These are phyloP conservation scores for Austroboletus festivus DNA, from an alignment of 768 basidiomycete genomes.

Conservation along the genomic window DNA sequence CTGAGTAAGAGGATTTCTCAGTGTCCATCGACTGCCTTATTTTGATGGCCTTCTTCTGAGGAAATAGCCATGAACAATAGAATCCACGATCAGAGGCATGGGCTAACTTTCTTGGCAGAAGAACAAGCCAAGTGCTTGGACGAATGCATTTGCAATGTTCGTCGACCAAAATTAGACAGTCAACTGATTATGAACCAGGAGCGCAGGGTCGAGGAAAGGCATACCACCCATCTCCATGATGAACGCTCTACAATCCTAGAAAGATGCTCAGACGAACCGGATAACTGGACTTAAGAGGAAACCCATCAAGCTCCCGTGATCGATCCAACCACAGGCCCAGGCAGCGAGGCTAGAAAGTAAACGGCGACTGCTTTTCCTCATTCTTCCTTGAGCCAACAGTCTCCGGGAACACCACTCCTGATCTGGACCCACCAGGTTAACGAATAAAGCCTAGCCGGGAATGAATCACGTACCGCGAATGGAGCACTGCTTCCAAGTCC, in stretches of 20 bases:
- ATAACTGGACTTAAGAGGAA: not conserved
- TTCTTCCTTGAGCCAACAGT: slow-evolving; percentile 59
- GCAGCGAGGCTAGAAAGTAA: slow-evolving; percentile 60
- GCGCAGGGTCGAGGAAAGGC: slow-evolving; percentile 14
- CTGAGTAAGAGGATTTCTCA: slow-evolving; percentile 43
- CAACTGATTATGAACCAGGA: not conserved
- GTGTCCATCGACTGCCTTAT: slow-evolving; percentile 44
- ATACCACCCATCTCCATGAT: slow-evolving; percentile 71
- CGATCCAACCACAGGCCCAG: slow-evolving; percentile 65
- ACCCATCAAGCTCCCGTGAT: slow-evolving; percentile 56
- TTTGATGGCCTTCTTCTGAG: slow-evolving; percentile 42
- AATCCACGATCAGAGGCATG: not conserved
- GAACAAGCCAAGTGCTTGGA: slow-evolving; percentile 56
- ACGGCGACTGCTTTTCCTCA: slow-evolving; percentile 62
- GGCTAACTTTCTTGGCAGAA: slow-evolving; percentile 61
- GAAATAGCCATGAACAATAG: slow-evolving; percentile 15
- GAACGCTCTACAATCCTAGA: slow-evolving; percentile 52
- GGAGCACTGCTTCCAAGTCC: slow-evolving; percentile 75
- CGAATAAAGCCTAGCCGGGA: not conserved
- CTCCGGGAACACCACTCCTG: slow-evolving; percentile 64
- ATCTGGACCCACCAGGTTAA: slow-evolving; percentile 33
- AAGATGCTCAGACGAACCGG: not conserved
- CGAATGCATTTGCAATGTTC: slow-evolving; percentile 48
- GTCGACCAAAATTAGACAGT: slow-evolving; percentile 60
- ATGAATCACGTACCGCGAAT: slow-evolving; percentile 38